A percentile compares a stretch with the other conserved stretches of the same genome.
These are phyloP conservation scores for Neonectria ditissima DNA, from an alignment of 2,329 filamentous ascomycete genomes.

Conservation along the genomic window DNA sequence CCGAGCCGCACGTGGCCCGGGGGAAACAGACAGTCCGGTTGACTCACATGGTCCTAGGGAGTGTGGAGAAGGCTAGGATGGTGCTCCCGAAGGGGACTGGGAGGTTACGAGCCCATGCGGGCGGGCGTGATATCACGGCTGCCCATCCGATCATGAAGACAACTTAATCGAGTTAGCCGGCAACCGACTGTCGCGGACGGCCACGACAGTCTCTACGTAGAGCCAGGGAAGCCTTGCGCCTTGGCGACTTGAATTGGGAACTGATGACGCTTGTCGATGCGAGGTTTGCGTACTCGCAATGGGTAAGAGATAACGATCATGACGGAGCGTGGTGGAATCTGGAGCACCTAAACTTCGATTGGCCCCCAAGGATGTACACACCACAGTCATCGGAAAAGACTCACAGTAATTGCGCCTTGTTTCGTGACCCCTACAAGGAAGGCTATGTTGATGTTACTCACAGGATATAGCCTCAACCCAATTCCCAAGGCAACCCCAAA, in stretches of 20 bases:
- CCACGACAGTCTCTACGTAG: slow-evolving; percentile 20
- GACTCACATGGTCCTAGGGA: slow-evolving; percentile 5
- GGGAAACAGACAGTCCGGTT: slow-evolving; percentile 10
- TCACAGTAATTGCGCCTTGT: slow-evolving; percentile 3
- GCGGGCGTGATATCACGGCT: slow-evolving; percentile 2
- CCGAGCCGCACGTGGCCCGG: neutral
- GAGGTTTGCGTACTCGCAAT: neutral
- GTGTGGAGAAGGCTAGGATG: slow-evolving; percentile 9
- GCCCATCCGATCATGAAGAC: neutral
- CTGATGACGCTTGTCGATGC: neutral
- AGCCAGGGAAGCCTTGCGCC: neutral
- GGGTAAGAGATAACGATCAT: too few relatives aligned
- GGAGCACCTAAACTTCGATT: neutral
- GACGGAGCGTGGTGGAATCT: neutral
- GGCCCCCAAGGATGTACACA: neutral
- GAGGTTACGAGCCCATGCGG: slow-evolving; percentile 3
- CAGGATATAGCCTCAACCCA: neutral
- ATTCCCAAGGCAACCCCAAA: neutral
- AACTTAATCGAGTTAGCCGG: slow-evolving; percentile 2
- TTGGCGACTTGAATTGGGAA: neutral
- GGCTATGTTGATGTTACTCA: slow-evolving; percentile 9
- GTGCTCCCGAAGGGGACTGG: neutral
- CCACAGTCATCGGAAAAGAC: neutral
- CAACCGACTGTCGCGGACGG: neutral
- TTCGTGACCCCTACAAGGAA: neutral